Evolutionary conservation across 2,329 filamentous ascomycete species (phyloP).

Genomic region (Metarhizium humberi): DNA sequence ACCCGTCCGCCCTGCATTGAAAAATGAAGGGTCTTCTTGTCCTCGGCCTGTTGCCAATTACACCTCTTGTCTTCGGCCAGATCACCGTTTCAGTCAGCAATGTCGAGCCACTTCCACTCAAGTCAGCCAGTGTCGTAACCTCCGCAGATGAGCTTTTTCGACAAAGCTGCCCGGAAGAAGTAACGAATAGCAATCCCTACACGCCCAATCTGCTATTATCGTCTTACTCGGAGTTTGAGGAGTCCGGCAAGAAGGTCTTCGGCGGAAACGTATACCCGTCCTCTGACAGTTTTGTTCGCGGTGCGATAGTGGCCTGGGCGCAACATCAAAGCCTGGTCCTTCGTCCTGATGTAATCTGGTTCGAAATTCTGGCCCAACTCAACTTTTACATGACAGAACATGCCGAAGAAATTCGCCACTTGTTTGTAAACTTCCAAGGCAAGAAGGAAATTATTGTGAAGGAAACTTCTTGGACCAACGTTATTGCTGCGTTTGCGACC

Average conservation of each 20-base stretch:
- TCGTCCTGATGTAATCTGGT: slow-evolving; percentile 46
- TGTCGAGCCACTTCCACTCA: slow-evolving; percentile 19
- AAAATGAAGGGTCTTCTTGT: slow-evolving; percentile 2
- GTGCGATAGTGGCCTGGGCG: slow-evolving; percentile 37
- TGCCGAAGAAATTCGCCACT: slow-evolving; percentile 32
- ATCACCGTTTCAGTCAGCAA: slow-evolving; percentile 17
- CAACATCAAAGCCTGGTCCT: slow-evolving; percentile 39
- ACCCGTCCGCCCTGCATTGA: background rate
- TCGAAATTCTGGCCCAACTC: slow-evolving; percentile 42
- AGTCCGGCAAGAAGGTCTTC: slow-evolving; percentile 8
- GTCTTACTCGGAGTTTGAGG: slow-evolving; percentile 14
- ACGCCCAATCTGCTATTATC: slow-evolving; percentile 19
- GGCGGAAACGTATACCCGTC: slow-evolving; percentile 17
- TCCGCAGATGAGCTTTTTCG: slow-evolving; percentile 21
- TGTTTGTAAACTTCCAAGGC: slow-evolving; percentile 36
- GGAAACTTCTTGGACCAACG: slow-evolving; percentile 14
- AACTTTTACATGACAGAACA: slow-evolving; percentile 40
- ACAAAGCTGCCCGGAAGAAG: slow-evolving; percentile 24
- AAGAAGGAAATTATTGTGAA: slow-evolving; percentile 29
- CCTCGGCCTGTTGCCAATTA: slow-evolving; percentile 4
- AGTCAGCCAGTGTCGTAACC: slow-evolving; percentile 11
- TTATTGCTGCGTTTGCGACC: slow-evolving; percentile 24
- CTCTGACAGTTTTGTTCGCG: slow-evolving; percentile 32
- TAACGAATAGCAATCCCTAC: slow-evolving; percentile 11
- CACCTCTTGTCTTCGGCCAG: background rate